Base-by-base conservation (phyloP, 2,329 filamentous ascomycete species). In the Aphanoascus verrucosus region DNA sequence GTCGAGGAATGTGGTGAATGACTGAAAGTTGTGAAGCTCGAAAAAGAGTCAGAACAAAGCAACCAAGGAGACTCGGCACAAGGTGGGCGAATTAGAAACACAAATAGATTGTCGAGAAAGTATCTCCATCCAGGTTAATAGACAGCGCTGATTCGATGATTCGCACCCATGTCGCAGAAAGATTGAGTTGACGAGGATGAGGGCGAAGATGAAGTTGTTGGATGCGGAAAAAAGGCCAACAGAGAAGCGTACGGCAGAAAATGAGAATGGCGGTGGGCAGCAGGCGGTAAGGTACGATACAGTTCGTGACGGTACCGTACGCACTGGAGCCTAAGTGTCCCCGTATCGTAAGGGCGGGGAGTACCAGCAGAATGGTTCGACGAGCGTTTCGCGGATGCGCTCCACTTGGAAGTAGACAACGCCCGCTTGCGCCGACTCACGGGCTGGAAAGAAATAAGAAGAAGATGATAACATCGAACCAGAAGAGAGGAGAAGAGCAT, bases 191-290 rank as follows among this genome's bases (percentile, higher is more conserved):
- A 40, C 45, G 38, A 49, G 43, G 47, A 45, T 19, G 20, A 17
- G 5, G 41, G 23, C 12, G 9, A 34, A 32, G 19, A 45, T n/a
- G 40, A 44, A 31, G 37, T 15, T 32, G 28, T 32, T 44, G 49
- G 42, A 41, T 12, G 40, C 5, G 34, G 20, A 23, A 48, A 23
- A 48, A 34, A 45, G 46, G 17, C 45, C 35, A 14, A 44, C 14
- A 45, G 17, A 37, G 37, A 49, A 20, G 17, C 37, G 37, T 15
- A 17, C 23, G 53, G 31, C 38, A 37, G 53, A 55, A 40, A 32
- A 41, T 40, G 50, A 28, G 7, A 7, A 28, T 53, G 61, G 57
- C 58, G 60, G 62, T 58, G 52, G 59, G 60, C 54, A 28, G 55
- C 61, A 52, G 55, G 44, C 55, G 44, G 52, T 48, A 32, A 15